Conservation (phyloP, 768 basidiomycete species). For the Lactarius indigo region DNA sequence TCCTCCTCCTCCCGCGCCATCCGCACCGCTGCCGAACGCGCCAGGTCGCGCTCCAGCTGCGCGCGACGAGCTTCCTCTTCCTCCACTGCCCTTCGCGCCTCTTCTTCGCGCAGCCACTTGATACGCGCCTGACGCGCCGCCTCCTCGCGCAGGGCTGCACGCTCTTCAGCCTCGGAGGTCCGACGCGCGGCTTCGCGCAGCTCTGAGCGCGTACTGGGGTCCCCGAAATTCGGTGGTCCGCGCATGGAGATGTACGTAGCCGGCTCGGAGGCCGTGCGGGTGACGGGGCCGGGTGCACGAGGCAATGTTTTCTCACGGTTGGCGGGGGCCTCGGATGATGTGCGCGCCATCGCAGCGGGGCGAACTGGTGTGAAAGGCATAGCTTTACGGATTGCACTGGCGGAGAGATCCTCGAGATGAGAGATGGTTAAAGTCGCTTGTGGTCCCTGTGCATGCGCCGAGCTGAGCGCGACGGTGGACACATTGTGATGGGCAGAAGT, state of each 20-base stretch:
- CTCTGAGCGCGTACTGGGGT: constrained; percentile 10
- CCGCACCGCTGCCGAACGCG: constrained; percentile 3
- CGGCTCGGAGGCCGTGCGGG: constrained; percentile 12
- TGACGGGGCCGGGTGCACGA: not conserved
- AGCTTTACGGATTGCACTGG: constrained; percentile 12
- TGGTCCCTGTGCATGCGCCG: constrained; percentile 1
- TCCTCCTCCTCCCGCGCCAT: constrained; percentile 14
- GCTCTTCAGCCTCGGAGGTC: constrained; percentile 2
- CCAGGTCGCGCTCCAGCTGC: constrained; percentile 18
- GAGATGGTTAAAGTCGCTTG: constrained; percentile 21
- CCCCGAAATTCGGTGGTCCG: constrained; percentile 15
- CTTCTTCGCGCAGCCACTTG: constrained; percentile 18
- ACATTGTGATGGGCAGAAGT: not conserved
- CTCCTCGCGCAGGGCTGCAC: constrained; percentile 6
- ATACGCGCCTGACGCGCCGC: constrained; percentile 14
- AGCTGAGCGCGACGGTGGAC: not conserved
- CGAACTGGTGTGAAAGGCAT: constrained; percentile 3
- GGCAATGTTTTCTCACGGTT: constrained; percentile 18
- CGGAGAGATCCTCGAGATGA: constrained; percentile 13
- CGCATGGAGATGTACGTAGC: constrained; percentile 2
- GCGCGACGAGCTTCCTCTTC: constrained; percentile 3
- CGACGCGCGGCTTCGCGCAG: constrained; percentile 11
- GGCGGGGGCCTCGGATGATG: constrained; percentile 4
- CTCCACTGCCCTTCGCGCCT: constrained; percentile 12
- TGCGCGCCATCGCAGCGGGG: not conserved